A percentile compares a stretch with the other conserved stretches of the same genome.
These are phyloP conservation scores for Tylopilus sp. DNA, from an alignment of 1,284 basidiomycete species.

Conservation along the genomic window DNA sequence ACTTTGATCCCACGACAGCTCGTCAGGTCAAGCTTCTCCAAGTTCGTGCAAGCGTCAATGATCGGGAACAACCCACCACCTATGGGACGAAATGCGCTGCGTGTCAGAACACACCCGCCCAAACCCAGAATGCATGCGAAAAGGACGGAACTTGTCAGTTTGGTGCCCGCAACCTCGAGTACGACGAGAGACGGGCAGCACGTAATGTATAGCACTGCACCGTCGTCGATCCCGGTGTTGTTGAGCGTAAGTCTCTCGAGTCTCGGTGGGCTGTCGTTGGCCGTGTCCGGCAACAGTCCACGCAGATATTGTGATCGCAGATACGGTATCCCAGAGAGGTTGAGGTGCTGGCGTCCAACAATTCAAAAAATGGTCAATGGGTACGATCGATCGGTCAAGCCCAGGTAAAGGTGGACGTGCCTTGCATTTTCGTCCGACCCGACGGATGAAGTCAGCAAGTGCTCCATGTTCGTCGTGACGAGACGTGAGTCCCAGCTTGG, in stretches of 20 bases:
- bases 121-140: background rate
- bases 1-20: constrained; percentile 62
- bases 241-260: constrained; percentile 54
- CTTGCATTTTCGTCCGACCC: constrained; percentile 58
- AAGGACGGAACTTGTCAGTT: constrained; percentile 48
- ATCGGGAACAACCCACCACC: constrained; percentile 54
- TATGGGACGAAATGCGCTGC: constrained; percentile 25
- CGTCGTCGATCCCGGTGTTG: constrained; percentile 59
- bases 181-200: constrained; percentile 45
- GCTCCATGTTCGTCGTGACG: constrained; percentile 32
- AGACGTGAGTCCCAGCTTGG: constrained; percentile 47
- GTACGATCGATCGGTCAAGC: background rate
- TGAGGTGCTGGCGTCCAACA: constrained; percentile 40
- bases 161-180: constrained; percentile 56
- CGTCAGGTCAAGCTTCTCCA: constrained; percentile 57
- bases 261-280: constrained; percentile 32
- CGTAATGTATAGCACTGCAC: constrained; percentile 49
- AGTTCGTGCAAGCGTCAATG: constrained; percentile 51
- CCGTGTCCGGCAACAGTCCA: constrained; percentile 41
- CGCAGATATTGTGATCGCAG: constrained; percentile 52
- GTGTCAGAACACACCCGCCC: background rate
- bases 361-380: background rate
- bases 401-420: constrained; percentile 31
- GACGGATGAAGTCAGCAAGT: constrained; percentile 45
- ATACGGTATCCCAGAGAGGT: constrained; percentile 50